Base-by-base conservation (phyloP, 2,329 filamentous ascomycete genomes). In the Aspergillus felis region DNA sequence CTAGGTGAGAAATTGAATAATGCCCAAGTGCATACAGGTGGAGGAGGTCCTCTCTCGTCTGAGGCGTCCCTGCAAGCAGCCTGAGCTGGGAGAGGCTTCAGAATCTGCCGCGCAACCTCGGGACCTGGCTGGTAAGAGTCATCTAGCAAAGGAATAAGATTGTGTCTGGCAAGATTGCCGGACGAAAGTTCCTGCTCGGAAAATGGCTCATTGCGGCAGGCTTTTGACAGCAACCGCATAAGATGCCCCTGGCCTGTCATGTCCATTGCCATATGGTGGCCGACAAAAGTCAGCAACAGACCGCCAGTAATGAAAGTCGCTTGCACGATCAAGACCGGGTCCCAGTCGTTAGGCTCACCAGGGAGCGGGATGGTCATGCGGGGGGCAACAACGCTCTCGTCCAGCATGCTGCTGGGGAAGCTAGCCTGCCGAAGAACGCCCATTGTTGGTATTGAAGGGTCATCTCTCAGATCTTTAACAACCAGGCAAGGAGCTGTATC, bases 211-310 rank as follows among this genome's bases (percentile, higher is more conserved):
- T 70, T 65, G 0, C 64, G 67, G 54, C 81, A 83, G 0, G 80
- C 81, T 55, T 82, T 82, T 0, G 77, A 74, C 5, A 85, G 68
- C 1, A 82, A 74, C 2, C 67, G 57, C 17, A 83, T 80, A 17
- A 82, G 59, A 24, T 77, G 72, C 2, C 70, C 79, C 60, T 81
- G 76, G 1, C 81, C 82, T 1, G 73, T 74, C 69, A 81, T 79
- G 55, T 85, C 83, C 74, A 83, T 80, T 0, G 71, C 66, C 5
- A 74, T 73, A 60, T 85, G 83, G 25, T 82, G 76, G 7, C 71
- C 75, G 28, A 74, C 74, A 25, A 84, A 70, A 2, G 78, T 81
- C 8, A 85, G 71, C 1, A 85, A 58, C 0, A 85, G 61, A 0
- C 82, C 82, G 3, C 77, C 80, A 1, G 61, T 10, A 61, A 63